Percentiles rank a stretch among this genome's conserved stretches.
Conservation (phyloP, 1,139 yeast genomes). For the Kodamaea alishanica region DNA sequence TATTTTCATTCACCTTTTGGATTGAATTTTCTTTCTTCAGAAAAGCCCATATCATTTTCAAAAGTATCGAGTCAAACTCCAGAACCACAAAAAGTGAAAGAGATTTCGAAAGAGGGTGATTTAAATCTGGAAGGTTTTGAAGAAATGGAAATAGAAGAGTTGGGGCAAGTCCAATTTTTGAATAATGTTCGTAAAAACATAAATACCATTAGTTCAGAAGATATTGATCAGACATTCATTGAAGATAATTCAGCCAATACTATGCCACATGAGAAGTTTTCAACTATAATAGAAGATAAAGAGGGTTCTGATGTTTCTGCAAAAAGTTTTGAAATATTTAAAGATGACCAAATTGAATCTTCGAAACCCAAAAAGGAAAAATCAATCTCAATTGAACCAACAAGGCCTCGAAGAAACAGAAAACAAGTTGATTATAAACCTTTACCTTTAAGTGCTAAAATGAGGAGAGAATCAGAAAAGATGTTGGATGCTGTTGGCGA, state of each 20-base stretch:
- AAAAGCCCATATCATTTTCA: conserved; percentile 1
- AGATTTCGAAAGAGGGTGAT: conserved; percentile 9
- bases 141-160: not conserved
- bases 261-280: conserved; percentile 7
- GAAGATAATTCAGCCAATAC: conserved; percentile 8
- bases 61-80: conserved; percentile 41
- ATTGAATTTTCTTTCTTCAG: conserved; percentile 3
- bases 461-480: conserved; percentile 64
- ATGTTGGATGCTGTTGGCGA: conserved; percentile 53
- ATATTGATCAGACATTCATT: conserved; percentile 9
- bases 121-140: not conserved
- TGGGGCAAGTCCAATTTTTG: not conserved
- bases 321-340: conserved; percentile 5
- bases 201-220: conserved; percentile 1
- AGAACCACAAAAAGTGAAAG: conserved; percentile 40
- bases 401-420: conserved; percentile 30
- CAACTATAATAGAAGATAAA: conserved; percentile 13
- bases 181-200: not conserved
- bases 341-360: conserved; percentile 24
- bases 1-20: conserved; percentile 6
- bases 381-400: conserved; percentile 11
- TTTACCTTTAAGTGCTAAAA: conserved; percentile 64
- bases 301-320: conserved; percentile 4
- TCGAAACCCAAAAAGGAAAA: conserved; percentile 12
- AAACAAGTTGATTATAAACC: conserved; percentile 63